A percentile compares a stretch with the other conserved stretches of the same genome.
Conservation (phyloP, 176 grass and related monocot species). For the Alopecurus myosuroides region DNA sequence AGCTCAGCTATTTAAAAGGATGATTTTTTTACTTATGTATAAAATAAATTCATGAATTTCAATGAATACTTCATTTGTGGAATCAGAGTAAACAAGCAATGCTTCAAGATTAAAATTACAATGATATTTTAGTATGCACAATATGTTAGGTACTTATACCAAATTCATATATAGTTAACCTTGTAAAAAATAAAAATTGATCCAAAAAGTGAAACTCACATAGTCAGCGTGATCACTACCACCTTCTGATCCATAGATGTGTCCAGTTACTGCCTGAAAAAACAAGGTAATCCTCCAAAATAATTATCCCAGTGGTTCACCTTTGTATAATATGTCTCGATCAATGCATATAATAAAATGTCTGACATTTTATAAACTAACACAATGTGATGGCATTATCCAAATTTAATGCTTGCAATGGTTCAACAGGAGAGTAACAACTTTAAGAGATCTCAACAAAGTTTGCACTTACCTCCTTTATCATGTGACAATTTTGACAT, state of each 20-base stretch:
- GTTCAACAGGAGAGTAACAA: neutral
- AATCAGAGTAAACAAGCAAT: neutral
- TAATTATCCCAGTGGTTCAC: neutral
- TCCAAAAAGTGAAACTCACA: neutral
- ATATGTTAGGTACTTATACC: neutral
- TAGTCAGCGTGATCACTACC: neutral
- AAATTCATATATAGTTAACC: neutral
- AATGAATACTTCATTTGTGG: neutral
- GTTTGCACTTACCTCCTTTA: neutral
- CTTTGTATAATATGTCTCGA: neutral
- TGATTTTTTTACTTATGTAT: neutral
- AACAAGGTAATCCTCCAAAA: neutral
- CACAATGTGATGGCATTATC: neutral
- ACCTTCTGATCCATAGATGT: neutral
- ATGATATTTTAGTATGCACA: neutral
- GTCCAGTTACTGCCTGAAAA: neutral
- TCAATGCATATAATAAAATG: neutral
- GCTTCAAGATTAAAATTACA: neutral
- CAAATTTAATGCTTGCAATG: neutral
- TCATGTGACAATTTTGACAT: neutral
- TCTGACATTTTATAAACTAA: neutral
- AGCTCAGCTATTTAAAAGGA: too few relatives aligned
- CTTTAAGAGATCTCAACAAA: neutral
- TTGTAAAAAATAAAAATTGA: neutral
- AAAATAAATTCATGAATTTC: neutral